A percentile compares a stretch with the other conserved stretches of the same genome.
Evolutionary conservation across 148 eudicot genomes (phyloP).

Genomic region (Suaeda aralocaspica): DNA sequence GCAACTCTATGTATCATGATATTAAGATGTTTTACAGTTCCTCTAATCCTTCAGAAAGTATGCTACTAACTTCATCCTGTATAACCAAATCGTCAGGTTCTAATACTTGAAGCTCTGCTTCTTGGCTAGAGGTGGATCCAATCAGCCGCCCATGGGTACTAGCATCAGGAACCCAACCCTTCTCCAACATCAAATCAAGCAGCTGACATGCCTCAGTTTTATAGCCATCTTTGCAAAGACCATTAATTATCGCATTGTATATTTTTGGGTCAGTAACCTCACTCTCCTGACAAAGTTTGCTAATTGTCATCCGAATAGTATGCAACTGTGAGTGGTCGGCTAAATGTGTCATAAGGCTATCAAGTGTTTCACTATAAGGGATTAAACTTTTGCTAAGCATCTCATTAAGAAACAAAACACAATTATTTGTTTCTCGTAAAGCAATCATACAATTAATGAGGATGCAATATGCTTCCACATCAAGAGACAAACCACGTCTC

Average conservation of each 20-base stretch:
- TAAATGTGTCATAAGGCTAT: constrained; percentile 14
- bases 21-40: constrained; percentile 18
- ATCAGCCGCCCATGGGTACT: constrained; percentile 21
- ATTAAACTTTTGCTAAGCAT: constrained; percentile 22
- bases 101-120: background rate
- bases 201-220: constrained; percentile 26
- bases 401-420: constrained; percentile 16
- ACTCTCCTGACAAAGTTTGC: constrained; percentile 15
- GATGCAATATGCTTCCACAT: constrained; percentile 23
- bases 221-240: constrained; percentile 24
- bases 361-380: constrained; percentile 25
- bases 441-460: constrained; percentile 22
- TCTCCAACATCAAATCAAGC: constrained; percentile 29
- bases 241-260: constrained; percentile 23
- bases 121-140: constrained; percentile 11
- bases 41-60: constrained; percentile 27
- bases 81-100: constrained; percentile 1
- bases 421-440: constrained; percentile 9
- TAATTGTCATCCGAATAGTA: constrained; percentile 6
- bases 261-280: constrained; percentile 12
- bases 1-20: background rate
- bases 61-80: constrained; percentile 31
- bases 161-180: constrained; percentile 33
- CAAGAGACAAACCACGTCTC: constrained; percentile 23
- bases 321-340: constrained; percentile 12